Evolutionary conservation across 192 early-diverging fungal genomes (phyloP).

Genomic region (Backusella sp.): DNA sequence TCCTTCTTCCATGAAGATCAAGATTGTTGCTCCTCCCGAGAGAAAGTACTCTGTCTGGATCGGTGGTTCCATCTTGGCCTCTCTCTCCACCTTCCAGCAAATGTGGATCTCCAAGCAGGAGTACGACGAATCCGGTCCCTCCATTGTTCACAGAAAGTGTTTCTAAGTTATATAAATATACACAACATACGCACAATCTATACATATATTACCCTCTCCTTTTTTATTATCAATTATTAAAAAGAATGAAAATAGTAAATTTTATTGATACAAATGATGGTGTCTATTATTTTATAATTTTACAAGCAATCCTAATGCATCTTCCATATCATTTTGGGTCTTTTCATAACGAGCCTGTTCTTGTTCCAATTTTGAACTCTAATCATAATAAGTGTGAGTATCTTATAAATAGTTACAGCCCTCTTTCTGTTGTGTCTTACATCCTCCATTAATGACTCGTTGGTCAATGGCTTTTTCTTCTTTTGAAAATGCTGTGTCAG

Average conservation of each 20-base stretch:
- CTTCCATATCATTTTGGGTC: slow-evolving; percentile 32
- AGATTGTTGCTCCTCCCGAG: slow-evolving; percentile 98
- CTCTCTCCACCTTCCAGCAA: slow-evolving; percentile 97
- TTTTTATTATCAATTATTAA: not conserved
- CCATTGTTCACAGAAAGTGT: slow-evolving; percentile 36
- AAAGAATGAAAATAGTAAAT: slow-evolving; percentile 1
- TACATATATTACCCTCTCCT: not conserved
- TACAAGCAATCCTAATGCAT: slow-evolving; percentile 24
- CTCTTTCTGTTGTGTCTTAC: not conserved
- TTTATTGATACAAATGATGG: not conserved
- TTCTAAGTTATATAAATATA: slow-evolving; percentile 18
- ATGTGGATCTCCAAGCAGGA: slow-evolving; percentile 97
- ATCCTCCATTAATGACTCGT: not conserved
- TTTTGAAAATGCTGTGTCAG: slow-evolving; percentile 9
- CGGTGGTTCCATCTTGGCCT: slow-evolving; percentile 96
- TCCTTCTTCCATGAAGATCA: slow-evolving; percentile 95
- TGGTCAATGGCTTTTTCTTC: slow-evolving; percentile 8
- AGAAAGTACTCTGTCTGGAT: slow-evolving; percentile 99
- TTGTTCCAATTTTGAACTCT: slow-evolving; percentile 7
- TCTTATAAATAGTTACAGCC: too few relatives aligned
- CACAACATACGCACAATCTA: not conserved
- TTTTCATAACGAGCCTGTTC: slow-evolving; percentile 30
- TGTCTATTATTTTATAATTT: slow-evolving; percentile 5
- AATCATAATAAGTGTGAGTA: not conserved
- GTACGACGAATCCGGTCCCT: slow-evolving; percentile 32